Evolutionary conservation across 2,329 filamentous ascomycete species (phyloP).

Genomic region (Ophiostoma australiae): DNA sequence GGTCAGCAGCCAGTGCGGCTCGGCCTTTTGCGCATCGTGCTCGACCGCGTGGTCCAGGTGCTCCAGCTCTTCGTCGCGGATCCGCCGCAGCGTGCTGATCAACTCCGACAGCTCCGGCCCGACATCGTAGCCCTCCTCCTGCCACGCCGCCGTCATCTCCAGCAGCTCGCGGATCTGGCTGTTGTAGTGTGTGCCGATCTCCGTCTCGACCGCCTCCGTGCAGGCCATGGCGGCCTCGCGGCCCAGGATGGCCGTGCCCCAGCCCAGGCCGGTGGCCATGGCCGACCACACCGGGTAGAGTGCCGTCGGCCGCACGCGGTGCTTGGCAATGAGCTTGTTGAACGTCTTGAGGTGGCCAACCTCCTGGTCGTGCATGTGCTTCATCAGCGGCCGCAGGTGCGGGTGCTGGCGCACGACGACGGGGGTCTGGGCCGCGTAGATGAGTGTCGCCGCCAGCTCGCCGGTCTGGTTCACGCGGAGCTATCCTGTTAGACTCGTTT

Average conservation of each 20-base stretch:
- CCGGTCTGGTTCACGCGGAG: slow-evolving; percentile 96
- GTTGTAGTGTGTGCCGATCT: slow-evolving; percentile 96
- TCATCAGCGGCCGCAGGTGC: slow-evolving; percentile 83
- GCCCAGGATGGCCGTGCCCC: slow-evolving; percentile 83
- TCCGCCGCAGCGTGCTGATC: slow-evolving; percentile 68
- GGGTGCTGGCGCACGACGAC: slow-evolving; percentile 75
- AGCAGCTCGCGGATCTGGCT: slow-evolving; percentile 77
- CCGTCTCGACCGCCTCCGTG: slow-evolving; percentile 96
- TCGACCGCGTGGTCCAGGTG: slow-evolving; percentile 93
- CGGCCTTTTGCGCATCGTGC: slow-evolving; percentile 84
- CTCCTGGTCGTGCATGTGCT: slow-evolving; percentile 98
- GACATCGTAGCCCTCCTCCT: slow-evolving; percentile 71
- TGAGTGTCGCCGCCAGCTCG: slow-evolving; percentile 91
- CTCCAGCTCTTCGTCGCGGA: slow-evolving; percentile 93
- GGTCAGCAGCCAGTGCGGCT: slow-evolving; percentile 83
- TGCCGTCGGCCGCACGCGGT: slow-evolving; percentile 85
- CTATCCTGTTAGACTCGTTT: slow-evolving; percentile 35
- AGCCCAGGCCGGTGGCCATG: slow-evolving; percentile 75
- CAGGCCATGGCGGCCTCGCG: slow-evolving; percentile 97
- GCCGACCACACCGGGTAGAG: slow-evolving; percentile 88
- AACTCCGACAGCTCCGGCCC: slow-evolving; percentile 72
- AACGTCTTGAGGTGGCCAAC: slow-evolving; percentile 81
- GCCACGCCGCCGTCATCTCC: slow-evolving; percentile 73
- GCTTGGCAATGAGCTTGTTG: slow-evolving; percentile 74
- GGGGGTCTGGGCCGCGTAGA: slow-evolving; percentile 85